These are phyloP conservation scores for Ceratocystis papillata DNA, from an alignment of 2,329 filamentous ascomycete genomes.

Conservation along the genomic window DNA sequence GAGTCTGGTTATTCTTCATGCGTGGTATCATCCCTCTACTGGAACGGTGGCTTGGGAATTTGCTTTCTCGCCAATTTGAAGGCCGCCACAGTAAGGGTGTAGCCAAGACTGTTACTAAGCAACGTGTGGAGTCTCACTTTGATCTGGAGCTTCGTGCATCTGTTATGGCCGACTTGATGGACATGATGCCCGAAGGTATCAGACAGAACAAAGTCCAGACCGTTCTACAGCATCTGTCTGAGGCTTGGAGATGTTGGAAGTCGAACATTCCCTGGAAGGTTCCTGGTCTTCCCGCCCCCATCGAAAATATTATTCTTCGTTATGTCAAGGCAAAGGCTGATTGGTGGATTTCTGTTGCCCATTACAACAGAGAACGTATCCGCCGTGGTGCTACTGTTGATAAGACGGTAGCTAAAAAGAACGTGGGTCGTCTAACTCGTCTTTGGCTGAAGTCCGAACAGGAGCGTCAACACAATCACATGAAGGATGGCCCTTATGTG, in stretches of 20 bases:
- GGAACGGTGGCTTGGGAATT: conserved; percentile 92
- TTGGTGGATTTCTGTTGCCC: conserved; percentile 98
- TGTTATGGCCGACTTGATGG: conserved; percentile 97
- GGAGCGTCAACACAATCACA: conserved; percentile 96
- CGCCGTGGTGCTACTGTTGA: conserved; percentile 92
- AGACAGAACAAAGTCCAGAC: conserved; percentile 99
- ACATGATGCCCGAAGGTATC: conserved; percentile 99
- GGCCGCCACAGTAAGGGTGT: conserved; percentile 98
- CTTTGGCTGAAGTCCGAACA: conserved; percentile 98
- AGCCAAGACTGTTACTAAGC: conserved; percentile 97
- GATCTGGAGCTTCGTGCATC: conserved; percentile 94
- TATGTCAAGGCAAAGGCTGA: conserved; percentile 99
- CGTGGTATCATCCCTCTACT: conserved; percentile 93
- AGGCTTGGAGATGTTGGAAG: conserved; percentile 99
- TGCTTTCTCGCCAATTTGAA: conserved; percentile 94
- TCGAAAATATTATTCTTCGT: conserved; percentile 95
- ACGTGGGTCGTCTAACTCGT: conserved; percentile 83
- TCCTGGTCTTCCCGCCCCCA: conserved; percentile 85
- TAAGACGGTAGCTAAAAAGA: conserved; percentile 99
- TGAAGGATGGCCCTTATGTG: conserved; percentile 97
- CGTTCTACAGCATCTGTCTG: conserved; percentile 89
- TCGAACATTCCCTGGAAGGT: conserved; percentile 99
- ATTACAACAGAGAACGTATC: conserved; percentile 97
- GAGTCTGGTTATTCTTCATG: conserved; percentile 99
- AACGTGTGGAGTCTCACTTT: conserved; percentile 97